Percentiles rank a stretch among this genome's conserved stretches.
Evolutionary conservation across 1,139 yeast genomes (phyloP).

Genomic region (Yamadazyma spencermartinsiae): DNA sequence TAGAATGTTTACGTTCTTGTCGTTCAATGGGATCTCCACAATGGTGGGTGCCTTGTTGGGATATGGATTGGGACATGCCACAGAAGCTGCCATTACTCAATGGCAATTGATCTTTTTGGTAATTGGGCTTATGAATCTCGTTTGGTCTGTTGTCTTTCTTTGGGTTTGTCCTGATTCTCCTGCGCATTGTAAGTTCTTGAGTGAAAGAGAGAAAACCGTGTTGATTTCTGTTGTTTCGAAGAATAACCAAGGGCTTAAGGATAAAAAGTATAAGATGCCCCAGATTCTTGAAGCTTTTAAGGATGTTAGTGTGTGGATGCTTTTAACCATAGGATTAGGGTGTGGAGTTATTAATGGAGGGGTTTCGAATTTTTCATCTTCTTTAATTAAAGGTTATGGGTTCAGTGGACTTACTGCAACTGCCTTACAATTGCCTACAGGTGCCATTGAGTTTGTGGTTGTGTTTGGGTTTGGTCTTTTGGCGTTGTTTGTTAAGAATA

Average conservation of each 20-base stretch:
- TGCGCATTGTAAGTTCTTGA: constrained; percentile 36
- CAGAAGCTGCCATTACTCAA: constrained; percentile 19
- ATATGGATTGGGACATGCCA: constrained; percentile 37
- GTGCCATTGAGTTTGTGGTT: constrained; percentile 34
- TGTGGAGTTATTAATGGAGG: constrained; percentile 33
- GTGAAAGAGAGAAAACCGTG: constrained; percentile 34
- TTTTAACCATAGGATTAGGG: constrained; percentile 25
- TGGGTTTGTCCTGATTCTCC: constrained; percentile 44
- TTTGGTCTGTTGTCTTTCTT: constrained; percentile 24
- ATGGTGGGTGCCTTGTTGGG: constrained; percentile 32
- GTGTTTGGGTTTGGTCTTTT: constrained; percentile 26
- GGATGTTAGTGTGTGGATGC: constrained; percentile 28
- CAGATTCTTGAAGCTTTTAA: constrained; percentile 26
- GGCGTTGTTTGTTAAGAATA: constrained; percentile 20
- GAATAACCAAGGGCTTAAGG: constrained; percentile 28
- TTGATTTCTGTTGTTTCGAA: constrained; percentile 24
- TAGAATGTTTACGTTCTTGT: constrained; percentile 31
- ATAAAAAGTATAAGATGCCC: constrained; percentile 19
- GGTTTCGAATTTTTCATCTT: constrained; percentile 26
- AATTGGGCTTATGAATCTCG: constrained; percentile 42
- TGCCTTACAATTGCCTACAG: constrained; percentile 31
- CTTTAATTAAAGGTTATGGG: constrained; percentile 29
- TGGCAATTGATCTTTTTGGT: constrained; percentile 41
- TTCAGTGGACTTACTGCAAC: constrained; percentile 25
- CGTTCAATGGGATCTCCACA: constrained; percentile 31